phyloP scores from a whole-genome alignment of 208 protist species.

The Acanthamoeba sp. region DNA sequence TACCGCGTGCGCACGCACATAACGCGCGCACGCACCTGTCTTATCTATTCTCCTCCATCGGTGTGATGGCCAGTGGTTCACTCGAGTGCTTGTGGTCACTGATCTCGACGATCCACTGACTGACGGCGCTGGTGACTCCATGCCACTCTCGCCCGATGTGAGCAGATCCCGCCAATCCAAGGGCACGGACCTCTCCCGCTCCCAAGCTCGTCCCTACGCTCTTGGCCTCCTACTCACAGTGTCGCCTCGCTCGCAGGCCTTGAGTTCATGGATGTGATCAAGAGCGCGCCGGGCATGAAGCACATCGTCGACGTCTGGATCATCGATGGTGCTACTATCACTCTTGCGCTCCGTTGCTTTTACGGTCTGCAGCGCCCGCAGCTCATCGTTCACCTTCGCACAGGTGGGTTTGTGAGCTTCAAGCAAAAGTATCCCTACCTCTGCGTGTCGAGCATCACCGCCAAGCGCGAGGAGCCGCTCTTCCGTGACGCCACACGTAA shows the following conservation, averaged over 20 bases:
- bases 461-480: conserved; percentile 3
- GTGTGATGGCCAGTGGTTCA: not conserved
- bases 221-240: too few relatives aligned
- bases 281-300: conserved; percentile 19
- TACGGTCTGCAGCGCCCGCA: not conserved
- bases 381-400: not conserved
- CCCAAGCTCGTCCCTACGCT: too few relatives aligned
- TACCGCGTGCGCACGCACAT: not conserved
- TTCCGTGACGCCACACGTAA: conserved; percentile 3
- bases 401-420: not conserved
- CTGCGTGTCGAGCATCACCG: conserved; percentile 7
- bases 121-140: not conserved
- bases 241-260: not conserved
- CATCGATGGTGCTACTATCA: not conserved
- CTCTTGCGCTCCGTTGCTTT: not conserved
- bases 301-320: conserved; percentile 9
- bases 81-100: not conserved
- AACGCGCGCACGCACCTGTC: too few relatives aligned
- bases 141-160: not conserved
- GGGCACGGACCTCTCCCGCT: too few relatives aligned
- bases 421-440: conserved; percentile 2
- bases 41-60: not conserved
- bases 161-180: not conserved
- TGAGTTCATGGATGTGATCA: not conserved
- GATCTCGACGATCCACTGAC: not conserved